Conservation (phyloP, 208 protist genomes). For the Strigomonas oncopelti region DNA sequence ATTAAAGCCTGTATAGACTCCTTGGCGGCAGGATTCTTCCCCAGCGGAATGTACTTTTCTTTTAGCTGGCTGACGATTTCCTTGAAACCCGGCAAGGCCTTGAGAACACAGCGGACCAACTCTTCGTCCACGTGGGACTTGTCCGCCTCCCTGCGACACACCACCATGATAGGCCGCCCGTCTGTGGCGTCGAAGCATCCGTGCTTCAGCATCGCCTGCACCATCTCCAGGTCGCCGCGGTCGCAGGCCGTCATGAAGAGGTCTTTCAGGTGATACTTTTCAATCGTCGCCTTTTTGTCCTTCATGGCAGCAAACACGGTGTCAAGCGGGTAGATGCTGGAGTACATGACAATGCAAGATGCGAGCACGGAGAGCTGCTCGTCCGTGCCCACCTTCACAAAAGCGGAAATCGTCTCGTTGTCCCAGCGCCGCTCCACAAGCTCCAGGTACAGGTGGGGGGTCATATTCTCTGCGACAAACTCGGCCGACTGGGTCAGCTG, state of each 20-base stretch:
- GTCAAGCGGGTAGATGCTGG: constrained; percentile 39
- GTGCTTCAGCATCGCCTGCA: constrained; percentile 50
- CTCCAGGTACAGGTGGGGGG: constrained; percentile 54
- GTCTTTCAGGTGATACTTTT: constrained; percentile 47
- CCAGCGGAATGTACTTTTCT: constrained; percentile 29
- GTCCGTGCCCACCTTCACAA: constrained; percentile 60
- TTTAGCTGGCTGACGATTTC: constrained; percentile 40
- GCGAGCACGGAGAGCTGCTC: constrained; percentile 64
- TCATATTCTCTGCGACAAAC: constrained; percentile 34
- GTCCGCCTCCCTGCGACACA: constrained; percentile 47
- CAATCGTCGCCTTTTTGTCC: constrained; percentile 40
- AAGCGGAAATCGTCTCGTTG: constrained; percentile 31
- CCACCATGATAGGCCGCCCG: constrained; percentile 47
- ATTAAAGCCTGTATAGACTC: constrained; percentile 30
- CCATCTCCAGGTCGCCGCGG: constrained; percentile 47
- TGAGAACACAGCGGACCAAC: constrained; percentile 43
- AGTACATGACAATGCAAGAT: constrained; percentile 55
- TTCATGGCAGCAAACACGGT: constrained; percentile 56
- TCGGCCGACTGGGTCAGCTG: constrained; percentile 32
- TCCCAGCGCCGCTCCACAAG: constrained; percentile 58
- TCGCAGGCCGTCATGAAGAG: constrained; percentile 74
- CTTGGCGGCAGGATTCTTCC: constrained; percentile 33
- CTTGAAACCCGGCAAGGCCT: constrained; percentile 35
- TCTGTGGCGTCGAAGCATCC: constrained; percentile 61
- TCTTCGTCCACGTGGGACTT: constrained; percentile 39